Evolutionary conservation across 495 filamentous ascomycete species (phyloP), one percentile per base, ranked within the genome.

Genomic region (Lindgomyces ingoldianus): DNA sequence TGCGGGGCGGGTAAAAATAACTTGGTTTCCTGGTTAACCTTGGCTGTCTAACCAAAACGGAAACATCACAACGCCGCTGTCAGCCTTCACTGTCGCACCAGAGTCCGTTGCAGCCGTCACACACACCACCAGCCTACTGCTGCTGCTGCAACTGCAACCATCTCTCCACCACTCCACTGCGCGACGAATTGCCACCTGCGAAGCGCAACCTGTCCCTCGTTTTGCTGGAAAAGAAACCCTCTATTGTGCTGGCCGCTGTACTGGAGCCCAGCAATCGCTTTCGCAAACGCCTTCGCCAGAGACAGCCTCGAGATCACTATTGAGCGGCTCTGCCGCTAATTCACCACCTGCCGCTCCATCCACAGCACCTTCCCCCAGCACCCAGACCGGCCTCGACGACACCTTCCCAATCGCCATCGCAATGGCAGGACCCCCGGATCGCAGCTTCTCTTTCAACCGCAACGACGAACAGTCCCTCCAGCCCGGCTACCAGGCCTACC

Each of bases 401-500:
- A 6, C 33, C 33, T 55, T 36, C 22, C 14, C 49, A 53, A 22
- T 29, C 49, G 6, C 10, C 29, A 12, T 26, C 29, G 27, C 64
- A 29, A 67, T 67, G 64, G 18, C 57, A 24, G 62, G 62, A 8
- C 26, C 24, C 0, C 62, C 47, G 2, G 55, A 65, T n/a, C 54
- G 62, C 16, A 55, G 48, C 36, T 65, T 41, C 50, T 65, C 62
- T 14, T 65, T 65, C 62, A 60, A 60, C 19, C 49, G 57, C 46
- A 57, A 65, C 36, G 54, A 64, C 54, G 54, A 58, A 33, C 42
- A 41, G 14, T 21, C 44, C 0, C 27, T 55, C 3, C 53, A 57
- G 44, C 44, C 44, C 22, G 25, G 52, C 4, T 66, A 66, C 57
- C 26, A 55, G n/a, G 27, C 45, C 12, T 55, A 62, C 33, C 49